Conservation (phyloP, 2,329 filamentous ascomycete genomes). For the Penicillium verrucosum region DNA sequence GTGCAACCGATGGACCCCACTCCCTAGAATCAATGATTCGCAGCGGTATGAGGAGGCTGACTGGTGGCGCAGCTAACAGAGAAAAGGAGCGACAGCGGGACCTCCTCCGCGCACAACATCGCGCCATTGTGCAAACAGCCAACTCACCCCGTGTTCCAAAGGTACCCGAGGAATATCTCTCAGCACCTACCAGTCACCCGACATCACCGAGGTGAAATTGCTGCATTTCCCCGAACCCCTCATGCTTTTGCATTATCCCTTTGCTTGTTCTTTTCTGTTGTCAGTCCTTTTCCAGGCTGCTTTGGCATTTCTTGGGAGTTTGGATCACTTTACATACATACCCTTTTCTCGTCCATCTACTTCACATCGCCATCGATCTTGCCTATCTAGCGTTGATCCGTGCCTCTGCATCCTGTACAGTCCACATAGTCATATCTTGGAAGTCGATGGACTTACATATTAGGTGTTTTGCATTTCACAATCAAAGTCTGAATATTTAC, state of each 20-base stretch:
- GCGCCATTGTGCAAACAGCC: conserved; percentile 38
- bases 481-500: neutral
- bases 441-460: neutral
- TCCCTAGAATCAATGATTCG: conserved; percentile 46
- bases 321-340: conserved; percentile 14
- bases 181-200: conserved; percentile 36
- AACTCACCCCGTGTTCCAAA: conserved; percentile 47
- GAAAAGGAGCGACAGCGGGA: conserved; percentile 48
- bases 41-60: conserved; percentile 48
- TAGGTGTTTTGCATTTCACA: neutral
- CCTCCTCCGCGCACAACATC: conserved; percentile 43
- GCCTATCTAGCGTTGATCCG: conserved; percentile 2
- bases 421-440: neutral
- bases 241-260: neutral
- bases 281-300: conserved; percentile 6
- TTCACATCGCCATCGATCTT: conserved; percentile 4
- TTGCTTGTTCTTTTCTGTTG: conserved; percentile 6
- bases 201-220: conserved; percentile 30
- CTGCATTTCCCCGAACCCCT: neutral
- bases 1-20: conserved; percentile 41
- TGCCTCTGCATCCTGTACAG: conserved; percentile 1
- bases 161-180: conserved; percentile 48
- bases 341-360: conserved; percentile 10
- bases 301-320: conserved; percentile 22
- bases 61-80: conserved; percentile 41